Evolutionary conservation across 768 basidiomycete species (phyloP), one percentile per base, ranked within the genome.

Genomic region (Mycena leptocephala): DNA sequence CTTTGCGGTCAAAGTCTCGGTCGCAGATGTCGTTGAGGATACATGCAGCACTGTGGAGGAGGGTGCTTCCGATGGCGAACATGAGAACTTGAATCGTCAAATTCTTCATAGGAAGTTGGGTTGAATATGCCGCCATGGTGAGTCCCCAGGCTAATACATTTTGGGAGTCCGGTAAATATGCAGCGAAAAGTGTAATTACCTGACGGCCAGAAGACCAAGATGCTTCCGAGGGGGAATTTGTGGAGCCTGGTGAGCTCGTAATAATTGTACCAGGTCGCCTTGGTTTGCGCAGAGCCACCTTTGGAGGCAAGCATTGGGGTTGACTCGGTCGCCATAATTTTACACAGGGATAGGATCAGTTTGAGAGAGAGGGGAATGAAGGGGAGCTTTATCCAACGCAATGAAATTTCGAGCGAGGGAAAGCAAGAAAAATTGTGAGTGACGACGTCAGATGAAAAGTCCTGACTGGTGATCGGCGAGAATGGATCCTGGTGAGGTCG

Each of bases 11-110:
- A 22, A 81, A 76, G 33, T 83, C 79, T 10, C 61, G 48, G 48
- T 83, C 82, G 61, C 77, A 79, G 35, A 83, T 81, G 41, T 83
- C 82, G 61, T 83, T 82, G 26, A 80, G 76, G 32, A 82, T 75
- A 72, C 82, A 82, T 24, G 80, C 82, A 7, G 82, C 80, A 16
- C 78, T 75, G 24, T 80, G 82, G 10, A 82, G 37, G 8, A 78
- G 41, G 13, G 72, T 78, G 20, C 80, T 74, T 14, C 63, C 70
- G 24, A 81, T 70, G 39, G 41, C 61, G 62, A 66, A 75, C 55
- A 58, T 65, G 39, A 74, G 64, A 8, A 76, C 74, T 9, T 64
- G 72, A 26, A 72, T 80, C 13, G 61, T 28, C 30, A 80, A 46
- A 11, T 56, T 43, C 10, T 55, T 35, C 10, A 76, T 70, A 13